Base-by-base conservation (phyloP, 768 basidiomycete species). In the Suillus subalutaceus region DNA sequence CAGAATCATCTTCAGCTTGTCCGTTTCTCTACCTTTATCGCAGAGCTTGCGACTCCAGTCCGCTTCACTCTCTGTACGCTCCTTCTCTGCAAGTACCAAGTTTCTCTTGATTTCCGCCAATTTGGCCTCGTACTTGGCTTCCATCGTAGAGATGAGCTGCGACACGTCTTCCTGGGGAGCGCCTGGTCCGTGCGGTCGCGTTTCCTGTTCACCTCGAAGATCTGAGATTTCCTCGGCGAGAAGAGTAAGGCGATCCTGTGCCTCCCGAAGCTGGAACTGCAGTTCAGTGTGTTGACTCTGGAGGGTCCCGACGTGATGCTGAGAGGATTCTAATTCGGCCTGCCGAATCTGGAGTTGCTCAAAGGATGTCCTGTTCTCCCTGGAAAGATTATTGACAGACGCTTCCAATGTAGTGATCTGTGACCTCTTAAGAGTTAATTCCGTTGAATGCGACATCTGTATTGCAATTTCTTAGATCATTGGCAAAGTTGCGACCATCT, bases 321-420 rank as follows among this genome's bases (percentile, higher is more conserved):
- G 89, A 6, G 89, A 87, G 2, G 92, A 91, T 78, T 99, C 97
- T 13, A 92, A 77, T 72, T 98, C 96, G 18, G 93, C 96, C 75
- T 97, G 94, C 38, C 93, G 90, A 57, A 91, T 72, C 77, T 99
- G 95, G 4, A 95, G 82, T 66, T 91, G 88, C 69, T 96, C 93
- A 74, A 98, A 99, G 68, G 94, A 85, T 13, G 81, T 75, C 69
- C 88, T 90, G 72, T 96, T 96, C 73, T 95, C 93, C 35, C 81
- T 78, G 16, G 87, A 86, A 9, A 96, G 82, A 38, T 83, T 87
- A 68, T 85, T 84, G n/a, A 94, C 80, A 2, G 89, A 88, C 44
- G 80, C 79, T 72, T 96, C 92, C 40, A 99, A 84, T 10, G 86
- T 80, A 8, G 84, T 78, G 59, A 97, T 89, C 55, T 88, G 88